Conservation (phyloP, 495 filamentous ascomycete species). For the Trichoderma asperelloides region DNA sequence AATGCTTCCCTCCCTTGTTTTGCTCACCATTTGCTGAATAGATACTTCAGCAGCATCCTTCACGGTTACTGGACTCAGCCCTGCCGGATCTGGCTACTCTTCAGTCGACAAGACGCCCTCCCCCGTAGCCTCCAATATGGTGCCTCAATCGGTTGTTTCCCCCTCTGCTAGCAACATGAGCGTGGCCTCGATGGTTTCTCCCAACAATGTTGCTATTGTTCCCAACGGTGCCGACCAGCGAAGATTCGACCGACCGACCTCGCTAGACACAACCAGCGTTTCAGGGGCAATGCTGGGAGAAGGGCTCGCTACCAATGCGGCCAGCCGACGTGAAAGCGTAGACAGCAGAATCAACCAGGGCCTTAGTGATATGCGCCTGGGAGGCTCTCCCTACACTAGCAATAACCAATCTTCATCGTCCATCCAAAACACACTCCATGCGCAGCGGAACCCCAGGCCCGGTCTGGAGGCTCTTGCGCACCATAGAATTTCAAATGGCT, state of each 20-base stretch:
- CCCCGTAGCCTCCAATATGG: constrained; percentile 31
- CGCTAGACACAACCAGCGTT: constrained; percentile 30
- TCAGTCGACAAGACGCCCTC: constrained; percentile 47
- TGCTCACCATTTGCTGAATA: constrained; percentile 15
- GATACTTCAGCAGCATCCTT: constrained; percentile 44
- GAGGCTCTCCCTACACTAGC: constrained; percentile 60
- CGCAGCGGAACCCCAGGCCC: constrained; percentile 42
- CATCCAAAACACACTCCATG: constrained; percentile 44
- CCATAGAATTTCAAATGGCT: constrained; percentile 55
- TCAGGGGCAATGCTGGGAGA: constrained; percentile 19
- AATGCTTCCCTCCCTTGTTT: neutral
- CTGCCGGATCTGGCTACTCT: constrained; percentile 26
- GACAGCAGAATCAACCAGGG: constrained; percentile 66
- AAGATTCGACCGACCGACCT: constrained; percentile 30
- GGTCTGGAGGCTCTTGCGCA: constrained; percentile 30
- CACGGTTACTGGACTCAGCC: constrained; percentile 29
- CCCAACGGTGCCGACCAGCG: constrained; percentile 26
- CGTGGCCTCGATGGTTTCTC: constrained; percentile 48
- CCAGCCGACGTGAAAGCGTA: constrained; percentile 67
- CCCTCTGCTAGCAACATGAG: constrained; percentile 43
- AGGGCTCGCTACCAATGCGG: constrained; percentile 16
- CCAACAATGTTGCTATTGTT: constrained; percentile 19
- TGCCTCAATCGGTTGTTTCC: constrained; percentile 37
- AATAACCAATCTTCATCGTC: constrained; percentile 72
- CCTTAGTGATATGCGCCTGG: constrained; percentile 60